These are phyloP conservation scores for Hymenoscyphus fraxineus DNA, from an alignment of 2,329 filamentous ascomycete genomes.

Conservation along the genomic window DNA sequence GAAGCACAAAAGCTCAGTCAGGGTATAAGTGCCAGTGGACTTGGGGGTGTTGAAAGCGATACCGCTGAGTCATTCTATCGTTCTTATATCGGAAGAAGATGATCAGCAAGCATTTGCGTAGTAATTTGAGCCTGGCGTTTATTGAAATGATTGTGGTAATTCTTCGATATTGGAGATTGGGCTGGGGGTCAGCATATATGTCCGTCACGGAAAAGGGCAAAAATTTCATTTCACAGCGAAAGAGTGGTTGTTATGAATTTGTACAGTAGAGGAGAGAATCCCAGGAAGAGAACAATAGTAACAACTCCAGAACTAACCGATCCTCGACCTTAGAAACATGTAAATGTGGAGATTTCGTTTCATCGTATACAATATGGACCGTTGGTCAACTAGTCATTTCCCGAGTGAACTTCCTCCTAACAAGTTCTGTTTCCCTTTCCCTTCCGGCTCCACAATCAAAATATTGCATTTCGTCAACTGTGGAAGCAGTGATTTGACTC, in stretches of 20 bases:
- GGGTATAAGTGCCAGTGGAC: slow-evolving; percentile 50
- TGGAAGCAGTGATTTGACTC: slow-evolving; percentile 8
- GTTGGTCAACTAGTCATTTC: neutral
- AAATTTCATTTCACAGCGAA: slow-evolving; percentile 1
- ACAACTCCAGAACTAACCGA: neutral
- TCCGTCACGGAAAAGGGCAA: slow-evolving; percentile 12
- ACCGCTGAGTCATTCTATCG: slow-evolving; percentile 87
- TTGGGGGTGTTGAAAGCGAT: slow-evolving; percentile 60
- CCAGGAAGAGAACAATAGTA: neutral
- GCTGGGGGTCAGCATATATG: slow-evolving; percentile 20
- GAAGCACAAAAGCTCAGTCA: slow-evolving; percentile 77
- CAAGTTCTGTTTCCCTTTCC: slow-evolving; percentile 3
- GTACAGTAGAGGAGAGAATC: slow-evolving; percentile 4
- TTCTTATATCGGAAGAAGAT: slow-evolving; percentile 76
- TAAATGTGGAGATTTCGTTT: slow-evolving; percentile 10
- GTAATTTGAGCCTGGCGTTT: slow-evolving; percentile 26
- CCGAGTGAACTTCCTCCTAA: neutral
- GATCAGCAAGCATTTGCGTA: slow-evolving; percentile 22
- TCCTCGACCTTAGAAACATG: neutral
- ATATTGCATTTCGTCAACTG: slow-evolving; percentile 7
- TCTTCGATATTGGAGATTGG: slow-evolving; percentile 21
- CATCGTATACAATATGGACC: slow-evolving; percentile 8
- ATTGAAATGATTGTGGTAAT: slow-evolving; percentile 18
- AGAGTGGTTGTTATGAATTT: slow-evolving; percentile 4
- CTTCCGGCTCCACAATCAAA: neutral